Evolutionary conservation across 2,329 filamentous ascomycete species (phyloP).

Genomic region (Sporothrix variecibatus): DNA sequence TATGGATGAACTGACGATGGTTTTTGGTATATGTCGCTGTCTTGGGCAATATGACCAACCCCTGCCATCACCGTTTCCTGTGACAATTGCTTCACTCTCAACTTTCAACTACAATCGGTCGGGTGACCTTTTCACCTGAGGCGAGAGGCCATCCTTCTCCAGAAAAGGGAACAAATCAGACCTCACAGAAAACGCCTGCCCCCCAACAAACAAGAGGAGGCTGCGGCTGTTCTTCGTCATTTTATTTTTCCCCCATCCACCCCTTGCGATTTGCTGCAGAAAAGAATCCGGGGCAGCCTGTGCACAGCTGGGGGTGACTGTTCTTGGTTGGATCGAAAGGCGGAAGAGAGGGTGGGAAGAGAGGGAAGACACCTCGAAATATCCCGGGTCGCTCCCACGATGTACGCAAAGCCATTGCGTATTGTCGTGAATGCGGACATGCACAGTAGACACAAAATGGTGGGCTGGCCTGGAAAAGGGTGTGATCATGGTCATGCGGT

Average conservation of each 20-base stretch:
- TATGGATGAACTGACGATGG: background rate
- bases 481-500: slow-evolving; percentile 12
- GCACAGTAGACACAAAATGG: background rate
- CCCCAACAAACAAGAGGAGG: background rate
- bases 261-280: slow-evolving; percentile 2
- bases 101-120: background rate
- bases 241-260: background rate
- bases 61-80: background rate
- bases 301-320: slow-evolving; percentile 3
- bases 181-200: background rate
- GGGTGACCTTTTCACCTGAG: background rate
- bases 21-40: background rate
- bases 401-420: background rate
- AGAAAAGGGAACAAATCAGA: background rate
- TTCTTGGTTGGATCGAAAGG: background rate
- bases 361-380: background rate
- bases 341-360: background rate
- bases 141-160: background rate
- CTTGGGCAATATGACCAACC: background rate
- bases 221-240: background rate
- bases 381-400: background rate
- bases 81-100: background rate
- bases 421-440: background rate
- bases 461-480: background rate
- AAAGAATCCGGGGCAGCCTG: background rate